phyloP scores from a whole-genome alignment of 164 flowering plant species.

The Malania oleifera region DNA sequence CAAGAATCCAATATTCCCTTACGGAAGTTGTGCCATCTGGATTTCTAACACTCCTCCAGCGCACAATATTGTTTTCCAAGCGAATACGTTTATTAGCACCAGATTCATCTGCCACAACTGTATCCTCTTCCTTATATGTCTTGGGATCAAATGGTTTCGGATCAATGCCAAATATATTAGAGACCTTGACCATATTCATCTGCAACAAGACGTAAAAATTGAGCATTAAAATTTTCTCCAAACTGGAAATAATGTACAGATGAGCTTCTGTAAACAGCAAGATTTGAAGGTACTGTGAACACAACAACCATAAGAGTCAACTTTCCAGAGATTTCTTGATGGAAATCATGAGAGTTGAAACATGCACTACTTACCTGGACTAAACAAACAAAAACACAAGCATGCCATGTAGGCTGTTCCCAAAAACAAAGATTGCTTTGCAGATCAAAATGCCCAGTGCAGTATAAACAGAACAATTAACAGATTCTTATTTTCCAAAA shows the following conservation, averaged over 20 bases:
- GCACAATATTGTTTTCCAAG: conserved; percentile 87
- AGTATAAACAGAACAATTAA: no score
- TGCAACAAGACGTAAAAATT: conserved; percentile 28
- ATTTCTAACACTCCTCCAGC: conserved; percentile 76
- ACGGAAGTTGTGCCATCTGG: conserved; percentile 74
- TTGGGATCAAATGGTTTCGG: conserved; percentile 96
- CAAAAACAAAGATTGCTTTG: no score
- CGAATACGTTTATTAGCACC: conserved; percentile 89
- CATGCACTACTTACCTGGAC: no score
- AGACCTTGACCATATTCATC: conserved; percentile 94
- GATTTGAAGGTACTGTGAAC: not conserved
- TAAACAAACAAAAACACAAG: no score
- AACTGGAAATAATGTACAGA: not conserved
- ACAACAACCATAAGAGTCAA: no score
- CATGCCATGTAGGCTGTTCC: no score
- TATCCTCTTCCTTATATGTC: conserved; percentile 87
- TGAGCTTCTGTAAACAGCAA: not conserved
- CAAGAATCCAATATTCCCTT: conserved; percentile 49
- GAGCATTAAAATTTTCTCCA: not conserved
- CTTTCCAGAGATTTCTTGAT: no score
- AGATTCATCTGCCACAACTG: conserved; percentile 91
- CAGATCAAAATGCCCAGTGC: no score
- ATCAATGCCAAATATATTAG: conserved; percentile 98
- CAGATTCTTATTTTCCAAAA: no score
- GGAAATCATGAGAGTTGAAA: no score